Evolutionary conservation across 1,139 yeast genomes (phyloP), one percentile per base, ranked within the genome.

Genomic region (Pichia sp.): DNA sequence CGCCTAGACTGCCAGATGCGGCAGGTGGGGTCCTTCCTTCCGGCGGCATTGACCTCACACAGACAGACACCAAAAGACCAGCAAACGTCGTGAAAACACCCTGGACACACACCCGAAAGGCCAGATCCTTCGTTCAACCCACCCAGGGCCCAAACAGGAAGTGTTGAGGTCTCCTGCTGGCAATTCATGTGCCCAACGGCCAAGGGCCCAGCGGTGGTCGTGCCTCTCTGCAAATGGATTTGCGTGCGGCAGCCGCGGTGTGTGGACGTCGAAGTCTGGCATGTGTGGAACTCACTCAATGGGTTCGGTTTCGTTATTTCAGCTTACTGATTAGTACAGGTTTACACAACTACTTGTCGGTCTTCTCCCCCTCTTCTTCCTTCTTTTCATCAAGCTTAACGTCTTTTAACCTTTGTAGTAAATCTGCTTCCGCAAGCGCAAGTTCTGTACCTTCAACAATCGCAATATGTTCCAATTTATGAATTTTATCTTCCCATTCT

Each of bases 401-500:
- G 13, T 33, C 25, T 4, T 44, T 18, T 8, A 28, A 8, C 30
- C 19, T 18, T 27, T 42, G 5, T 5, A 39, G 42, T 39, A 39
- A 25, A 5, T 39, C 27, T 11, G 49, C 50, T n/a, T 45, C 74
- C 48, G 71, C 63, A 53, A 88, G 53, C 74, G 56, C 58, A 14
- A 33, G 31, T 41, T 49, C 75, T 0, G 96, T 83, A 5, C 96
- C 99, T 65, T 90, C 96, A 2, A 93, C 97, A 48, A 93, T 93
- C 3, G 97, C 98, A 28, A 74, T 69, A 69, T 93, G 99, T 68
- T 93, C 99, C 30, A 81, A 73, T 30, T 71, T 73, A 67, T 93
- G 99, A n/a, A 93, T 95, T 60, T 95, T 80, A 16, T 70, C 73
- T 66, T 89, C 96, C 70, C 91, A 93, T 36, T 77, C 77, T 47